Percentiles rank a stretch among this genome's conserved stretches.
These are phyloP conservation scores for Tuber melanosporum DNA, from an alignment of 495 filamentous ascomycete genomes.

Conservation along the genomic window DNA sequence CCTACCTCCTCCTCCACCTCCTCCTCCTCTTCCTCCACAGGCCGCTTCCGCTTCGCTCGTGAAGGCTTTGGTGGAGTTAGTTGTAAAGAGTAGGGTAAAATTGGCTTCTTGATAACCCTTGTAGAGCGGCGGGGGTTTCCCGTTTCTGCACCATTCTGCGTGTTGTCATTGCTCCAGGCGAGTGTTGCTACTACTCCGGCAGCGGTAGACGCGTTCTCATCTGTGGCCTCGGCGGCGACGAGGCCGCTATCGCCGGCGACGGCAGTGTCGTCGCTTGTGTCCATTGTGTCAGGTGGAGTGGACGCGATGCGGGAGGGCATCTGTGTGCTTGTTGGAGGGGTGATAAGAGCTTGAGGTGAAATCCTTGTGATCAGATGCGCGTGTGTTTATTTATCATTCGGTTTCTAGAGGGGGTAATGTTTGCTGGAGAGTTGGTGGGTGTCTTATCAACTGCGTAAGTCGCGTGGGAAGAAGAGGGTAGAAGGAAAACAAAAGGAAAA, in stretches of 20 bases:
- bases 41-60: conserved; percentile 47
- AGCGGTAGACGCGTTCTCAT: conserved; percentile 20
- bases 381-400: conserved; percentile 1
- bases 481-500: neutral
- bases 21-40: conserved; percentile 42
- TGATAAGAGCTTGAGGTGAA: neutral
- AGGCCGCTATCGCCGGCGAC: conserved; percentile 15
- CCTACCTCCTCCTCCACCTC: conserved; percentile 45
- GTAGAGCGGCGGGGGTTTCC: conserved; percentile 66
- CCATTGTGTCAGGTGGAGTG: conserved; percentile 36
- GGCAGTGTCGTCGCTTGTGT: conserved; percentile 24
- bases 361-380: neutral
- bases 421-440: neutral
- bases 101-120: conserved; percentile 67
- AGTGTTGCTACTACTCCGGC: conserved; percentile 8
- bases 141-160: conserved; percentile 43
- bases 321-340: conserved; percentile 8
- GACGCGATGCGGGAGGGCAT: conserved; percentile 37
- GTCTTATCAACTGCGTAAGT: neutral
- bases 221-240: conserved; percentile 44
- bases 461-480: neutral
- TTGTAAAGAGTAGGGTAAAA: conserved; percentile 53
- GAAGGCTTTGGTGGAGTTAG: conserved; percentile 47
- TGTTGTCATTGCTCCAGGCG: neutral
- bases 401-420: neutral